Evolutionary conservation across 495 filamentous ascomycete species (phyloP).

Genomic region (Viridothelium virens): DNA sequence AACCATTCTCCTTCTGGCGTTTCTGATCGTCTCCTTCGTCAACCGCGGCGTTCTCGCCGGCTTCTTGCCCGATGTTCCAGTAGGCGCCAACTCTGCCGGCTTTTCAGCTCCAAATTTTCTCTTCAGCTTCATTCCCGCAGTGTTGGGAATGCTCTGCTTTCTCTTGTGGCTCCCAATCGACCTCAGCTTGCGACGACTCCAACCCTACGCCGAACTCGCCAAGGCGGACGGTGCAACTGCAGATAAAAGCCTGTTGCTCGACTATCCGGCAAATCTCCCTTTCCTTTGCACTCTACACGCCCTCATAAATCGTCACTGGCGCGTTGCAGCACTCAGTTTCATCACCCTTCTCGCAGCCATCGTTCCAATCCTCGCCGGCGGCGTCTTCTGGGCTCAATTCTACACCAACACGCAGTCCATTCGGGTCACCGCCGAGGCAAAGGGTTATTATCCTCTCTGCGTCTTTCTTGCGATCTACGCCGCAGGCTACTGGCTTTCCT

Average conservation of each 20-base stretch:
- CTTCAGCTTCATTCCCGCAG: conserved; percentile 72
- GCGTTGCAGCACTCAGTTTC: conserved; percentile 60
- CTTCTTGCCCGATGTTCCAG: conserved; percentile 59
- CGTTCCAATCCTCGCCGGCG: conserved; percentile 69
- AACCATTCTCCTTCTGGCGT: conserved; percentile 59
- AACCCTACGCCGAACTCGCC: conserved; percentile 62
- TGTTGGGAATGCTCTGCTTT: conserved; percentile 68
- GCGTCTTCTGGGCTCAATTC: conserved; percentile 73
- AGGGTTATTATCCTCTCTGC: conserved; percentile 58
- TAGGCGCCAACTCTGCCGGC: conserved; percentile 51
- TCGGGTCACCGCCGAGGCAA: conserved; percentile 60
- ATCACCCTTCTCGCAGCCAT: conserved; percentile 55
- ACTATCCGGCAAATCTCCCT: conserved; percentile 62
- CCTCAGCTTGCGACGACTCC: conserved; percentile 61
- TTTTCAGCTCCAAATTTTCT: conserved; percentile 84
- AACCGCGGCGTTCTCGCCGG: conserved; percentile 49
- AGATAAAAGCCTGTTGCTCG: conserved; percentile 59
- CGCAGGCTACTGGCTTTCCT: conserved; percentile 29
- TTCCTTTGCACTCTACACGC: conserved; percentile 56
- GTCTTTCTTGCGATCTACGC: conserved; percentile 61
- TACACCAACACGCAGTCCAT: conserved; percentile 45
- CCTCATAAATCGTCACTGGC: conserved; percentile 57
- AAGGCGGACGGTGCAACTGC: conserved; percentile 52
- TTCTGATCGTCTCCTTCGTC: conserved; percentile 71
- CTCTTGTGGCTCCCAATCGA: conserved; percentile 73